Evolutionary conservation across 2,329 filamentous ascomycete species (phyloP).

Genomic region (Botrytis medusae): DNA sequence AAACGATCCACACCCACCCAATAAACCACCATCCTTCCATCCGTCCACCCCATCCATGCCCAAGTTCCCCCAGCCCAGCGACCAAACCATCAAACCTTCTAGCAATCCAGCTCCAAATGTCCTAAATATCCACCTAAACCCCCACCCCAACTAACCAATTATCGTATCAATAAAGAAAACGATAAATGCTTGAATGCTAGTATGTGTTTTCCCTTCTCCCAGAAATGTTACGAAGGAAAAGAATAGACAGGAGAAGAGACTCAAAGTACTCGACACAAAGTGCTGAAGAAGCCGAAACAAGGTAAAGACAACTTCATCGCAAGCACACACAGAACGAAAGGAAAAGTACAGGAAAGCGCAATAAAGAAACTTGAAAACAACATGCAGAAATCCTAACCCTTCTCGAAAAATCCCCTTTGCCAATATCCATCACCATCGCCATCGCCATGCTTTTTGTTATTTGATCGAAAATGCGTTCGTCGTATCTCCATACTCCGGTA

Average conservation of each 20-base stretch:
- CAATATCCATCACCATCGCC: conserved; percentile 22
- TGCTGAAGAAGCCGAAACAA: conserved; percentile 14
- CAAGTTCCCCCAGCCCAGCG: conserved; percentile 16
- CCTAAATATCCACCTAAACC: conserved; percentile 17
- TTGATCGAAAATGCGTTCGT: conserved; percentile 19
- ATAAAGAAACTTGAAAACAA: conserved; percentile 16
- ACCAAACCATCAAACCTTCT: conserved; percentile 17
- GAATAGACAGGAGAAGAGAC: conserved; percentile 17
- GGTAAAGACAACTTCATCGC: conserved; percentile 11
- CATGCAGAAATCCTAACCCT: conserved; percentile 21
- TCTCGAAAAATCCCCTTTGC: conserved; percentile 13
- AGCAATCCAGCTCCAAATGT: conserved; percentile 17
- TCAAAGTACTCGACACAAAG: conserved; percentile 17
- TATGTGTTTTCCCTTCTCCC: conserved; percentile 16
- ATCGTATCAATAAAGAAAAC: conserved; percentile 12
- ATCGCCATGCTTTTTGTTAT: conserved; percentile 26
- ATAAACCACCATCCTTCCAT: conserved; percentile 5
- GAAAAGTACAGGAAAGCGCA: conserved; percentile 13
- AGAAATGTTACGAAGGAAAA: conserved; percentile 8
- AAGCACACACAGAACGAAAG: conserved; percentile 13
- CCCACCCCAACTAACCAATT: conserved; percentile 21
- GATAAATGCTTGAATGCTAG: conserved; percentile 18
- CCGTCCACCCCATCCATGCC: conserved; percentile 18
- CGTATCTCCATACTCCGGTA: conserved; percentile 18
- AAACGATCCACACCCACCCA: conserved; percentile 4